Evolutionary conservation across 805 yeast genomes (phyloP).

Genomic region (Yamadazyma insecticola): DNA sequence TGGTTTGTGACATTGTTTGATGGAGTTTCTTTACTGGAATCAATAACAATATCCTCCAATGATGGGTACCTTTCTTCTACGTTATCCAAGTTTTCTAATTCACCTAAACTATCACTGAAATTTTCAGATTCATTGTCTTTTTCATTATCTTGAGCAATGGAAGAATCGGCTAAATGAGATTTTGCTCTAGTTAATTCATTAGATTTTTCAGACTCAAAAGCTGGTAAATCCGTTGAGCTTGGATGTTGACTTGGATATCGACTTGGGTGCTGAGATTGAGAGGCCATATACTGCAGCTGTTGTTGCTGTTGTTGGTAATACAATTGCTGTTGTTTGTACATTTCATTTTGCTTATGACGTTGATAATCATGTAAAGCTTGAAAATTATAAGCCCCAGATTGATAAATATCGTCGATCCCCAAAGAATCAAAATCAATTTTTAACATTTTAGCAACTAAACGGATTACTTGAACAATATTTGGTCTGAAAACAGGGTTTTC

Average conservation of each 20-base stretch:
- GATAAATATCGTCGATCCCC: slow-evolving; percentile 41
- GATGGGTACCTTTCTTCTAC: slow-evolving; percentile 53
- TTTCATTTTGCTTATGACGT: slow-evolving; percentile 28
- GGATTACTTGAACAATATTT: slow-evolving; percentile 77
- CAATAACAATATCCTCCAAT: slow-evolving; percentile 27
- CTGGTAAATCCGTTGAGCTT: neutral
- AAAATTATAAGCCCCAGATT: slow-evolving; percentile 52
- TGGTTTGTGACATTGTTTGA: slow-evolving; percentile 3
- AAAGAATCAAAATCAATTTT: slow-evolving; percentile 23
- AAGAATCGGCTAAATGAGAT: neutral
- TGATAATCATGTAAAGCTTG: slow-evolving; percentile 53
- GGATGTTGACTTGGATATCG: too few relatives aligned
- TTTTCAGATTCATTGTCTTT: slow-evolving; percentile 13
- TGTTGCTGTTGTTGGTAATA: slow-evolving; percentile 39
- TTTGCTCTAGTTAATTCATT: neutral
- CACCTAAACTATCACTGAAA: slow-evolving; percentile 27
- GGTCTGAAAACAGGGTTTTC: slow-evolving; percentile 84
- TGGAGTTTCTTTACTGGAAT: slow-evolving; percentile 1
- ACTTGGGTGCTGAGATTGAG: too few relatives aligned
- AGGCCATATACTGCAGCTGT: slow-evolving; percentile 13
- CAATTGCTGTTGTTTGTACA: slow-evolving; percentile 30
- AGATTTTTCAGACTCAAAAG: neutral
- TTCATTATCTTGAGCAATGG: too few relatives aligned
- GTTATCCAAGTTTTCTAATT: slow-evolving; percentile 37
- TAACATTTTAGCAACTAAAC: slow-evolving; percentile 53